Conservation (phyloP, 108 stramenopile species). For the Cyclotella sp. region DNA sequence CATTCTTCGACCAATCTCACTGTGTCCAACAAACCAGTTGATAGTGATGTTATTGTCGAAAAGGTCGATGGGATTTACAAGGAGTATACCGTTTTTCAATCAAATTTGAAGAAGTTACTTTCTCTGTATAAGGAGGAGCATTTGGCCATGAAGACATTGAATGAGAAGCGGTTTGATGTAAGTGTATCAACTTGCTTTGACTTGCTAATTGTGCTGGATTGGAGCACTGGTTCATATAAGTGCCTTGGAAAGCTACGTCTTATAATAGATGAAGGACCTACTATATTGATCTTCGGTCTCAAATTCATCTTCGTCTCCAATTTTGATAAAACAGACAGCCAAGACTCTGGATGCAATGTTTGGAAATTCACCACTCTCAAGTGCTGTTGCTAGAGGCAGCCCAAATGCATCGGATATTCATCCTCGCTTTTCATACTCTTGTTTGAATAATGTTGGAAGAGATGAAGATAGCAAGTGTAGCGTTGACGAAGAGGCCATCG, state of each 20-base stretch:
- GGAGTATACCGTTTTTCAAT: constrained; percentile 31
- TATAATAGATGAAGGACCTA: not conserved
- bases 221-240: no score
- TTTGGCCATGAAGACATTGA: constrained; percentile 35
- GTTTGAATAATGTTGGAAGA: not conserved
- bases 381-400: constrained; percentile 16
- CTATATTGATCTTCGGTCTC: not conserved
- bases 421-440: constrained; percentile 1
- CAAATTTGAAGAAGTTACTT: constrained; percentile 42
- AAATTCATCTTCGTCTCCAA: not conserved
- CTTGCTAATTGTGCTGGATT: not conserved
- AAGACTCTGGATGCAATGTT: constrained; percentile 43
- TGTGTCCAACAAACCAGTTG: not conserved
- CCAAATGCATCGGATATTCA: not conserved
- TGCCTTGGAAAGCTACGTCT: no score
- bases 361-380: constrained; percentile 32
- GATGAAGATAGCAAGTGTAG: not conserved
- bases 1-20: not conserved
- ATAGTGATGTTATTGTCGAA: constrained; percentile 32
- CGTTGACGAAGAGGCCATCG: not conserved
- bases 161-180: constrained; percentile 41
- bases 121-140: constrained; percentile 35
- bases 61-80: constrained; percentile 38
- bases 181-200: constrained; percentile 2
- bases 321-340: constrained; percentile 24